Base-by-base conservation (phyloP, 2,329 filamentous ascomycete genomes). In the Rhynchosporium graminicola region DNA sequence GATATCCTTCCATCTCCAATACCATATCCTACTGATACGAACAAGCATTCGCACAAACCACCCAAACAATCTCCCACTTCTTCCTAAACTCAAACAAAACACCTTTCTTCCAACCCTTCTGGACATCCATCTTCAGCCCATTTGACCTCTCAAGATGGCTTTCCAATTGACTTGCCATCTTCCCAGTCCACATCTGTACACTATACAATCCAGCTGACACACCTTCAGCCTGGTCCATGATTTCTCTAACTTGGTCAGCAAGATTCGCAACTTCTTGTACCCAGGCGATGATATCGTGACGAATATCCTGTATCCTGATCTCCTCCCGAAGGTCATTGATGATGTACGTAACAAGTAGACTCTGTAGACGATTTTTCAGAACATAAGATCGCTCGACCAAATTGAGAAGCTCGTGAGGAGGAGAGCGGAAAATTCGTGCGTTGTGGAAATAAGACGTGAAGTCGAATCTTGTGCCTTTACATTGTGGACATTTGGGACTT, bases 371-470 rank as follows among this genome's bases (percentile, higher is more conserved):
- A 51, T 69, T 67, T 38, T 64, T 67, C 4, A 69, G 50, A 3
- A 66, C 31, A 48, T 72, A 72, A 2, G 67, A 68, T 29, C 65
- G 60, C 56, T 72, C 70, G 9, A 72, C 59, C 4, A 64, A 40
- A 13, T 46, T 28, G 2, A 72, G 62, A 0, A 72, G 55, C 8
- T 60, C 61, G 43, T 72, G 70, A 31, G 70, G 70, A 61, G 69
- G 68, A 12, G 61, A 47, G 13, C 59, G 15, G 60, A 70, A 71
- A 54, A 70, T 59, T 1, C 48, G 59, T 3, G 47, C 61, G 51
- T 71, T 71, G 57, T 72, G 70, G 59, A 72, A 72, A 52, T 72
- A 72, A 3, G 65, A 47, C 13, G 64, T 70, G 65, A 69, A 72
- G 54, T 64, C 61, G 58, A 69, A 70, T 15, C 66, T 67, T 15